A percentile compares a stretch with the other conserved stretches of the same genome.
These are phyloP conservation scores for Fusarium piperis DNA, from an alignment of 2,329 filamentous ascomycete species.

Conservation along the genomic window DNA sequence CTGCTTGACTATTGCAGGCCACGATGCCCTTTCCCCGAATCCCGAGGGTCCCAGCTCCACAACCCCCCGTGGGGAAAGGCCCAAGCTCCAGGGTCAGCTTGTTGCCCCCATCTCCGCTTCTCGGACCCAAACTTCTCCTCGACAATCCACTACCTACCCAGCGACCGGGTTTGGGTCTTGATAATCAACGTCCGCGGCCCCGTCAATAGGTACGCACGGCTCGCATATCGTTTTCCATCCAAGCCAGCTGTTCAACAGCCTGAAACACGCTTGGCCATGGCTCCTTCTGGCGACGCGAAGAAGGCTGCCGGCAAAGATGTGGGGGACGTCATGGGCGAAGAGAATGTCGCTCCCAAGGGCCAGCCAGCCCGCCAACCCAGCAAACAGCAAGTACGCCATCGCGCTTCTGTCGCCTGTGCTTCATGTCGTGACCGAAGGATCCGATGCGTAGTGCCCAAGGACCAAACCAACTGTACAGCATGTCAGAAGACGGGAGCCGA, in stretches of 20 bases:
- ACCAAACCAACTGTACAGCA: constrained; percentile 61
- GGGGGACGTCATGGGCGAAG: constrained; percentile 45
- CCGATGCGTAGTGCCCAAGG: constrained; percentile 64
- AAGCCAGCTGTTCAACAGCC: background rate
- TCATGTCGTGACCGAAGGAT: constrained; percentile 59
- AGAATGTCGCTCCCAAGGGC: constrained; percentile 48
- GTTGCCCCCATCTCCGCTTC: constrained; percentile 24
- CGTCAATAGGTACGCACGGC: background rate
- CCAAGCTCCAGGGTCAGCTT: constrained; percentile 21
- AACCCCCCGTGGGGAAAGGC: constrained; percentile 28
- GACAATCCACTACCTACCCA: constrained; percentile 5
- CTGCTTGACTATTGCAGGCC: background rate
- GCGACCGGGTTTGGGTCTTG: background rate
- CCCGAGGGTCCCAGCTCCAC: constrained; percentile 9
- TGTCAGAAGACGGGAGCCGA: constrained; percentile 61
- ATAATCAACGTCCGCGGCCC: background rate
- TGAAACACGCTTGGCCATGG: constrained; percentile 22
- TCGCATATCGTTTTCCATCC: background rate
- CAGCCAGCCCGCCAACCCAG: constrained; percentile 37
- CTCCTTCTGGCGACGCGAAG: constrained; percentile 23
- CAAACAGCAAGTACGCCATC: constrained; percentile 53
- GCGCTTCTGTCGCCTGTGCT: constrained; percentile 65
- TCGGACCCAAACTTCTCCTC: constrained; percentile 14
- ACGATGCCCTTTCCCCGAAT: background rate
- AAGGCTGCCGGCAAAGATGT: constrained; percentile 13